phyloP scores from a whole-genome alignment of 23 red algal genomes.

The Chondrus crispus region DNA sequence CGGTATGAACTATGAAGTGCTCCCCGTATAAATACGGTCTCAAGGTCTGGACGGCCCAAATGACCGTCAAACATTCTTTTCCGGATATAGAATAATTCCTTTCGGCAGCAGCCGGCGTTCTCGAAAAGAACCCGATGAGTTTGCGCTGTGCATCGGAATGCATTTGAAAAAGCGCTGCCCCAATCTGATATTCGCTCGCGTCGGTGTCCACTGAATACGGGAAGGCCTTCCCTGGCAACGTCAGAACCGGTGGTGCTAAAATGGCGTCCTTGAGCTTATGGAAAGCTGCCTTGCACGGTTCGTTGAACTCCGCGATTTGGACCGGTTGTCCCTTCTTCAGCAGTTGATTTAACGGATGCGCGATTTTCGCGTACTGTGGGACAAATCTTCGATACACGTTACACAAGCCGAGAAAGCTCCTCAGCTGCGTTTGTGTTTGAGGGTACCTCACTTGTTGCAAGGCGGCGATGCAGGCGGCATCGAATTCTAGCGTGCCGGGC shows the following conservation, averaged over 20 bases:
- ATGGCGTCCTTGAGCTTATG: neutral
- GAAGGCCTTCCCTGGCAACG: neutral
- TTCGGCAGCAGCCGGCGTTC: neutral
- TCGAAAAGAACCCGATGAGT: slow-evolving; percentile 18
- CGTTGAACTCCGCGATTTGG: neutral
- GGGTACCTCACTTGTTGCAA: neutral
- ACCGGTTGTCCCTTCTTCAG: neutral
- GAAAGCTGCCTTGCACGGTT: neutral
- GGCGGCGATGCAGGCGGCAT: neutral
- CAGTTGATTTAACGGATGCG: neutral
- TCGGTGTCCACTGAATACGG: slow-evolving; percentile 5
- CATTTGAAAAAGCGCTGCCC: slow-evolving; percentile 11
- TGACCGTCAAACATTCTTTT: neutral
- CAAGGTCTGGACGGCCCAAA: neutral
- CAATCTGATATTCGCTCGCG: neutral
- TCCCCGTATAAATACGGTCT: neutral
- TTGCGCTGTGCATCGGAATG: neutral
- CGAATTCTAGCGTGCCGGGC: neutral
- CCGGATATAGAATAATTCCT: slow-evolving; percentile 16
- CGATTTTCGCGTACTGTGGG: neutral
- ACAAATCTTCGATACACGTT: slow-evolving; percentile 4
- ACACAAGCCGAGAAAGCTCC: neutral
- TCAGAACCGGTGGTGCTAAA: neutral
- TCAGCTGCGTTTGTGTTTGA: neutral
- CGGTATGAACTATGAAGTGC: neutral